Conservation (phyloP, 345 rosid genomes). For the Erucastrum elatum region DNA sequence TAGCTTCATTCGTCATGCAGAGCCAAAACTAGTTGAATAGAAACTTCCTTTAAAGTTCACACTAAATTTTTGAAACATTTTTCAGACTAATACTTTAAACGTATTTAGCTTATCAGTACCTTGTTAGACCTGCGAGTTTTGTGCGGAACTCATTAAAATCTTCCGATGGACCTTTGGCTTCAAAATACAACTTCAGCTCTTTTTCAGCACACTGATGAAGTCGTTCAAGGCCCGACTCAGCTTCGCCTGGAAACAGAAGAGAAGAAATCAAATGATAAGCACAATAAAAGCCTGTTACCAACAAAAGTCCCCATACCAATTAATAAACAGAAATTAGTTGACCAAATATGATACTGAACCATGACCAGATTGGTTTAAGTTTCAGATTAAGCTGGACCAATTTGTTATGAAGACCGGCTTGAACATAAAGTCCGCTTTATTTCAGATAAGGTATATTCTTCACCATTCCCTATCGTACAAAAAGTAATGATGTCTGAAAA, state of each 20-base stretch:
- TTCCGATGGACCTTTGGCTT: conserved; percentile 59
- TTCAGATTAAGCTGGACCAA: neutral
- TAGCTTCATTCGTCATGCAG: neutral
- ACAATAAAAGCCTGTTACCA: neutral
- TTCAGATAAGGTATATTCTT: neutral
- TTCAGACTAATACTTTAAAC: neutral
- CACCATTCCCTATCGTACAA: neutral
- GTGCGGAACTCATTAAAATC: conserved; percentile 86
- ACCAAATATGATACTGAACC: neutral
- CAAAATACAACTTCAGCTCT: conserved; percentile 62
- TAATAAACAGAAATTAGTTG: neutral
- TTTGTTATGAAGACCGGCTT: neutral
- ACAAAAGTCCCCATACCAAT: neutral
- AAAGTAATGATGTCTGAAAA: neutral
- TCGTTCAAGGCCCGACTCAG: conserved; percentile 84
- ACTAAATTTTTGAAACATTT: neutral
- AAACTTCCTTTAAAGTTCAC: neutral
- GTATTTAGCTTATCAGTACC: conserved; percentile 40
- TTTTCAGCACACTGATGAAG: conserved; percentile 93
- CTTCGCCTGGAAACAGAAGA: conserved; percentile 55
- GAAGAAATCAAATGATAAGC: conserved; percentile 2
- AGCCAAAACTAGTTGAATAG: neutral
- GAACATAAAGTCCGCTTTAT: neutral
- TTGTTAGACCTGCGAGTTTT: conserved; percentile 81
- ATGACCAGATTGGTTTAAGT: conserved; percentile 1